Evolutionary conservation across 352 stramenopile genomes (phyloP).

Genomic region (Phytopythium cucurbitacearum): DNA sequence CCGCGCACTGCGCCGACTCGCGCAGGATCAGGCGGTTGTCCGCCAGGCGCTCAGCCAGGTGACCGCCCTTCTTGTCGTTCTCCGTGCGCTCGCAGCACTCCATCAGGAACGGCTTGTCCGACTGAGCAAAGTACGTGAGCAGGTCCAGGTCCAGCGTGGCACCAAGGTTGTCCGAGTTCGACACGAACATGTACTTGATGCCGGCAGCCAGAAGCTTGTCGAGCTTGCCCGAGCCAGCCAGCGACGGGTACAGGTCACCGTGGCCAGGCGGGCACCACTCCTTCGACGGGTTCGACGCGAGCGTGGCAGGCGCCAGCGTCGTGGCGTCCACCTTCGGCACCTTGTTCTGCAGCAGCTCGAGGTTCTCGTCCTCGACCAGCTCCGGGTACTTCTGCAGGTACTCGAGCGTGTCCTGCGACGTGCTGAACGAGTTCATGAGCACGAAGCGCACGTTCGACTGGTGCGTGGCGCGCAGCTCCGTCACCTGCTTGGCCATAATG

Average conservation of each 20-base stretch:
- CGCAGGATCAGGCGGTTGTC: slow-evolving; percentile 95
- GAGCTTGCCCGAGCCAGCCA: slow-evolving; percentile 80
- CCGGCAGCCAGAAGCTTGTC: slow-evolving; percentile 82
- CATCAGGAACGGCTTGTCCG: slow-evolving; percentile 88
- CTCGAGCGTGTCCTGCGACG: slow-evolving; percentile 78
- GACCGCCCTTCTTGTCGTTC: slow-evolving; percentile 99
- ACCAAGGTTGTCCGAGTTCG: slow-evolving; percentile 87
- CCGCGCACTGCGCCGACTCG: slow-evolving; percentile 88
- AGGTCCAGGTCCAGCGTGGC: slow-evolving; percentile 80
- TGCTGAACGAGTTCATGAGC: slow-evolving; percentile 90
- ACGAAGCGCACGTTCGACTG: slow-evolving; percentile 90
- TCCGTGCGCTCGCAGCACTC: slow-evolving; percentile 97
- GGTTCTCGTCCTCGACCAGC: slow-evolving; percentile 91
- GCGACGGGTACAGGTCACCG: slow-evolving; percentile 82
- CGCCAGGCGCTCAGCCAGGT: slow-evolving; percentile 90
- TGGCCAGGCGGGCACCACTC: slow-evolving; percentile 87
- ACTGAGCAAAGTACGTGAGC: slow-evolving; percentile 88
- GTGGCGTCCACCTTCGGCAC: slow-evolving; percentile 93
- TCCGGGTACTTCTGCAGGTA: slow-evolving; percentile 88
- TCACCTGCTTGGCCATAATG: slow-evolving; percentile 90
- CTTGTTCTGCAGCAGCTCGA: slow-evolving; percentile 99
- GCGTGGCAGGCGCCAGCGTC: slow-evolving; percentile 70
- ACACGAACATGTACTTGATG: slow-evolving; percentile 90
- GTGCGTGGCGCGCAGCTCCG: slow-evolving; percentile 93
- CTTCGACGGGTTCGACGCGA: slow-evolving; percentile 61